phyloP scores from a whole-genome alignment of 2,329 filamentous ascomycete genomes.

The Botrytis pseudocinerea region DNA sequence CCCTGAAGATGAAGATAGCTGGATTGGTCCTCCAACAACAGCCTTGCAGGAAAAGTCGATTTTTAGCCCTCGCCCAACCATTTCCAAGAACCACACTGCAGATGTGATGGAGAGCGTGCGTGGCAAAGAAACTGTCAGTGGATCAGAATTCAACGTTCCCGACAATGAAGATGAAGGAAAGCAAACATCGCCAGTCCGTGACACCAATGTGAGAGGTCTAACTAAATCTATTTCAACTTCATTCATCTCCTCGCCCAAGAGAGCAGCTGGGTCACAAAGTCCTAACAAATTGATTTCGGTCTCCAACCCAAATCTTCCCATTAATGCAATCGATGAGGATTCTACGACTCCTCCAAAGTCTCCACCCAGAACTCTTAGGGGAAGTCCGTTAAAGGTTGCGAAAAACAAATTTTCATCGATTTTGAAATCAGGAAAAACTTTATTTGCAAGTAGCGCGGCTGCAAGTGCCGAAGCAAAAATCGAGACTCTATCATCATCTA shows the following conservation, averaged over 20 bases:
- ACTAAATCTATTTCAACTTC: slow-evolving; percentile 66
- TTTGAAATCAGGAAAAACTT: slow-evolving; percentile 79
- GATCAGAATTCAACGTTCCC: slow-evolving; percentile 49
- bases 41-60: slow-evolving; percentile 38
- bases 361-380: slow-evolving; percentile 57
- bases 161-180: slow-evolving; percentile 45
- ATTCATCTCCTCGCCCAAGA: slow-evolving; percentile 51
- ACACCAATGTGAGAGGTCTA: slow-evolving; percentile 47
- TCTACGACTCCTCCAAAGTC: slow-evolving; percentile 49
- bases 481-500: slow-evolving; percentile 56
- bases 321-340: slow-evolving; percentile 49
- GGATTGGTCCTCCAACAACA: slow-evolving; percentile 56
- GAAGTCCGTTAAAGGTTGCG: slow-evolving; percentile 85
- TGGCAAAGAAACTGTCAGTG: slow-evolving; percentile 51
- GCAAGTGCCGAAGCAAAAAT: slow-evolving; percentile 63
- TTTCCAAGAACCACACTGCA: slow-evolving; percentile 61
- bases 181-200: slow-evolving; percentile 37
- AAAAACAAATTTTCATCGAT: slow-evolving; percentile 93
- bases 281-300: slow-evolving; percentile 61
- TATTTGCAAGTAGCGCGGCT: slow-evolving; percentile 75
- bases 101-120: slow-evolving; percentile 61
- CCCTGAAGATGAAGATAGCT: slow-evolving; percentile 60
- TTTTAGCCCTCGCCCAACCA: slow-evolving; percentile 51
- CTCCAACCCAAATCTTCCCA: slow-evolving; percentile 56
- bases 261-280: slow-evolving; percentile 40